phyloP scores from a whole-genome alignment of 1,284 basidiomycete species.

The Clitocybe nebularis region DNA sequence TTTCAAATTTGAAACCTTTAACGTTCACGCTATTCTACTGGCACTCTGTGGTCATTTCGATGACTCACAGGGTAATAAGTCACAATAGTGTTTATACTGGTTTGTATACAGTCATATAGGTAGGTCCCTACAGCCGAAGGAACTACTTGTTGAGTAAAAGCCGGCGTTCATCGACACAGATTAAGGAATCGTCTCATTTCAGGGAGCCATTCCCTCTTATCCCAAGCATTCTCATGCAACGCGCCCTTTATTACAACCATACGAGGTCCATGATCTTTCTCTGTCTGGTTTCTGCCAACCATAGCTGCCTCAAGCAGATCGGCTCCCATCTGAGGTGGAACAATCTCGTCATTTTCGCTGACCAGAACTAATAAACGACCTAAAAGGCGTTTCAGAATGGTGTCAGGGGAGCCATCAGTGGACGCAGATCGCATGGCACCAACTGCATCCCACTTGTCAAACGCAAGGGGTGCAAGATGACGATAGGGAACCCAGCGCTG shows the following conservation, averaged over 20 bases:
- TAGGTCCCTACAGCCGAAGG: no score
- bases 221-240: constrained; percentile 43
- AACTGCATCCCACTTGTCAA: constrained; percentile 46
- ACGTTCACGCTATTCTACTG: no score
- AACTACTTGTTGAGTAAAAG: no score
- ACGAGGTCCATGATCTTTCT: not conserved
- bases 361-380: constrained; percentile 30
- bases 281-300: no score
- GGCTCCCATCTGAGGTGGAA: constrained; percentile 38
- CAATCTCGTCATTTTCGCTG: constrained; percentile 45
- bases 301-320: constrained; percentile 20
- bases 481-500: constrained; percentile 47
- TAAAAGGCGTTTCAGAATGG: constrained; percentile 20
- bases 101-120: no score
- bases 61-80: no score
- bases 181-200: constrained; percentile 26
- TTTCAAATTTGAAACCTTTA: no score
- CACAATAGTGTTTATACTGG: no score
- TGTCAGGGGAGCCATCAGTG: not conserved
- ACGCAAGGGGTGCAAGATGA: constrained; percentile 39
- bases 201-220: constrained; percentile 29
- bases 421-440: constrained; percentile 15
- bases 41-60: no score
- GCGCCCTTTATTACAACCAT: constrained; percentile 30
- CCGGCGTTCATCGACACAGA: no score